Conservation (phyloP, 352 stramenopile genomes). For the Globisporangium spiculum region DNA sequence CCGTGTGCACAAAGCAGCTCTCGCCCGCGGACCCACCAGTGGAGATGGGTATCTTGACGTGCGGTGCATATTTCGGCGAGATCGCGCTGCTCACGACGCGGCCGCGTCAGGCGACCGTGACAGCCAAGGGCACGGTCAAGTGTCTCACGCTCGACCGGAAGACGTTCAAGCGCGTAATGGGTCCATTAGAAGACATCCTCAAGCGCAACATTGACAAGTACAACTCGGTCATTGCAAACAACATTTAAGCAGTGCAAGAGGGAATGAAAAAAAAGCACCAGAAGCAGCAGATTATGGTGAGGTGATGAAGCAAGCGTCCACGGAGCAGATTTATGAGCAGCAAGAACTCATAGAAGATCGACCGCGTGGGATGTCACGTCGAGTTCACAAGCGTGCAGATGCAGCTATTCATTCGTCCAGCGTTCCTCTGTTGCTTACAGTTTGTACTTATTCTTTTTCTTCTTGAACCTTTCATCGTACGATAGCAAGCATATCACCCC, state of each 20-base stretch:
- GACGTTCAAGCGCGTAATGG: conserved; percentile 92
- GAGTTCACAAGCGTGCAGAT: not conserved
- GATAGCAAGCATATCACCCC: conserved; percentile 10
- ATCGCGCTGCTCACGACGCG: conserved; percentile 93
- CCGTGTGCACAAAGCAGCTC: conserved; percentile 83
- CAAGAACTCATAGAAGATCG: not conserved
- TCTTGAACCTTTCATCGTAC: conserved; percentile 5
- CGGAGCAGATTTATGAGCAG: not conserved
- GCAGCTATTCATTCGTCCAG: not conserved
- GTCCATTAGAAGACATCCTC: conserved; percentile 86
- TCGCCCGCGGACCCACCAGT: conserved; percentile 57
- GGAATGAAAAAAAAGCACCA: not conserved
- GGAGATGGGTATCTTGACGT: conserved; percentile 88
- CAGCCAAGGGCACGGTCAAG: conserved; percentile 82
- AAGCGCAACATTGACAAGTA: conserved; percentile 92
- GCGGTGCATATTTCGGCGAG: conserved; percentile 96
- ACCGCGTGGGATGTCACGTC: not conserved
- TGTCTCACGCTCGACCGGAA: conserved; percentile 91
- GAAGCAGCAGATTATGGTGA: not conserved
- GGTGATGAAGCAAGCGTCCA: not conserved
- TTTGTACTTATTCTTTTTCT: not conserved
- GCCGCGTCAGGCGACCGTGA: conserved; percentile 88
- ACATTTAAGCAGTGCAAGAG: conserved; percentile 55
- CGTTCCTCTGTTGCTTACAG: not conserved
- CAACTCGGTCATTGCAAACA: conserved; percentile 88